phyloP scores from a whole-genome alignment of 495 filamentous ascomycete genomes.

The Rusavskia elegans region DNA sequence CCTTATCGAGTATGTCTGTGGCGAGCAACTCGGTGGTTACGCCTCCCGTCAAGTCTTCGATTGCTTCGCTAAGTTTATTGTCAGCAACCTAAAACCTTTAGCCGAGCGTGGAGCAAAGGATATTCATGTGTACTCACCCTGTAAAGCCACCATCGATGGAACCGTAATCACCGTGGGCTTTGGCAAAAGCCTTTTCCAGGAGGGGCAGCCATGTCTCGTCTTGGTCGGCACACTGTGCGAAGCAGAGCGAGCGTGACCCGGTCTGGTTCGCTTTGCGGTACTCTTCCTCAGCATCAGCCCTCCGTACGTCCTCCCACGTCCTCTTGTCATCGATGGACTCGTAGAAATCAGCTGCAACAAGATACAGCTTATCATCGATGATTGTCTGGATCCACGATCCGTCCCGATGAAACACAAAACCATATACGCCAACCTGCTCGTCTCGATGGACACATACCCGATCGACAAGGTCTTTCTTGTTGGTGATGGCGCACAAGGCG shows the following conservation, averaged over 20 bases:
- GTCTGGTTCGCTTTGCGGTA: slow-evolving; percentile 62
- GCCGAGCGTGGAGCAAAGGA: too few species aligned
- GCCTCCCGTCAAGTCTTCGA: slow-evolving; percentile 87
- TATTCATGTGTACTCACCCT: slow-evolving; percentile 25
- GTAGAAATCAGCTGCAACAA: slow-evolving; percentile 71
- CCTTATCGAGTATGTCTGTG: slow-evolving; percentile 71
- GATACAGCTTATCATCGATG: slow-evolving; percentile 73
- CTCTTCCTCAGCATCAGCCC: slow-evolving; percentile 59
- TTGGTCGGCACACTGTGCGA: slow-evolving; percentile 67
- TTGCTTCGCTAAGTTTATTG: slow-evolving; percentile 44
- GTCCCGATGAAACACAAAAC: slow-evolving; percentile 87
- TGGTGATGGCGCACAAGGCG: slow-evolving; percentile 68
- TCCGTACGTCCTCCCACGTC: slow-evolving; percentile 55
- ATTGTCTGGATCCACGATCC: slow-evolving; percentile 87
- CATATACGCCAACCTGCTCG: slow-evolving; percentile 75
- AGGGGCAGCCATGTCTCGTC: slow-evolving; percentile 94
- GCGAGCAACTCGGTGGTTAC: slow-evolving; percentile 71
- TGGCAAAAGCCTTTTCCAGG: slow-evolving; percentile 91
- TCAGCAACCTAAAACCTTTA: too few species aligned
- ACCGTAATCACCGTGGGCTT: slow-evolving; percentile 78
- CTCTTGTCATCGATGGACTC: slow-evolving; percentile 48
- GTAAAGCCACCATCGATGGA: slow-evolving; percentile 76
- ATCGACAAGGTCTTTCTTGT: slow-evolving; percentile 64
- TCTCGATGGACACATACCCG: slow-evolving; percentile 70
- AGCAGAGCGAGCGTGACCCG: slow-evolving; percentile 64